Percentiles rank a stretch among this genome's conserved stretches.
Conservation (phyloP, 2,329 filamentous ascomycete species). For the Phialophora macrospora region DNA sequence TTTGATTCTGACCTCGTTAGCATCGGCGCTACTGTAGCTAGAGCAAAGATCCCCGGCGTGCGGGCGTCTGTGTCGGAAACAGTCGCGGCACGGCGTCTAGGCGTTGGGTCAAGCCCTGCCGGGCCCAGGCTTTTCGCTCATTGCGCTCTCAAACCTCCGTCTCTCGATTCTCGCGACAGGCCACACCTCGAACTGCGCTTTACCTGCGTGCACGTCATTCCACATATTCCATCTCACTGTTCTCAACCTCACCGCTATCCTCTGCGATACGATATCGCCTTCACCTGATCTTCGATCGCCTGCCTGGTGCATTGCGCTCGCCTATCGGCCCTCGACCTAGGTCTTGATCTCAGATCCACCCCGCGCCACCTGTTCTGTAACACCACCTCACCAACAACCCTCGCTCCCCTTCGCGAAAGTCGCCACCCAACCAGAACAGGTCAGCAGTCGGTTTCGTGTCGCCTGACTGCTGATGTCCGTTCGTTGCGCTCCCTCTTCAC, state of each 20-base stretch:
- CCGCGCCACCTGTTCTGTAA: constrained; percentile 34
- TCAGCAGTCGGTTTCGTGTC: constrained; percentile 23
- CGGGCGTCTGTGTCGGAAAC: constrained; percentile 15
- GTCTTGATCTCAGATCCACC: constrained; percentile 23
- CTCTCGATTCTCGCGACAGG: constrained; percentile 23
- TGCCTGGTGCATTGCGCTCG: constrained; percentile 23
- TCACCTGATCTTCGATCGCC: constrained; percentile 10
- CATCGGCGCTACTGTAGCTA: neutral
- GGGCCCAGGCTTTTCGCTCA: constrained; percentile 18
- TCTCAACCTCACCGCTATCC: constrained; percentile 14
- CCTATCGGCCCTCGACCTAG: constrained; percentile 20
- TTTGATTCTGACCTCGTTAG: neutral
- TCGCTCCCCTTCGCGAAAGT: constrained; percentile 22
- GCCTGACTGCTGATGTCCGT: constrained; percentile 35
- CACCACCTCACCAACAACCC: constrained; percentile 16
- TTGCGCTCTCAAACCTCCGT: constrained; percentile 5
- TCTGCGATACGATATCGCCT: constrained; percentile 2
- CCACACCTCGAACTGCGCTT: constrained; percentile 7
- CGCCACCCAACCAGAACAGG: constrained; percentile 17
- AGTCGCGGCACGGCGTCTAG: constrained; percentile 6
- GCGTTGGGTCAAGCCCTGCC: constrained; percentile 12
- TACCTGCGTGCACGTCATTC: constrained; percentile 29
- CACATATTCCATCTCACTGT: constrained; percentile 12
- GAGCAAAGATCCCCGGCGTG: constrained; percentile 1
- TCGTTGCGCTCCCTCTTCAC: constrained; percentile 27